Conservation (phyloP, 1,139 yeast species). For the Debaryomycetaceae sp. region DNA sequence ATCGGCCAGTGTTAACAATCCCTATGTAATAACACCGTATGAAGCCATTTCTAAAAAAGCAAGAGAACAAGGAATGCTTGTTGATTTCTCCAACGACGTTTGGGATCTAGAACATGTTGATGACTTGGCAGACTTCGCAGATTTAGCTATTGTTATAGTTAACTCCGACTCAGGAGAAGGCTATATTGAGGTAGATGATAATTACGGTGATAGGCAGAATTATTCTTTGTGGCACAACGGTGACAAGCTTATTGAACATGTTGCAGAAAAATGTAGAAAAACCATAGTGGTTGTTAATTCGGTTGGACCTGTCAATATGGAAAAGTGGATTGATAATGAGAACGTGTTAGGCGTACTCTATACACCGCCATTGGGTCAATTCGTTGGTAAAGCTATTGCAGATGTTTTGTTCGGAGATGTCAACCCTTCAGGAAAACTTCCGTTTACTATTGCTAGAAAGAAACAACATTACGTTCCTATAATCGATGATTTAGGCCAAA, state of each 20-base stretch:
- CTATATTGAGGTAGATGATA: slow-evolving; percentile 53
- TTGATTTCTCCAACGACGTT: slow-evolving; percentile 40
- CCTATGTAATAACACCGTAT: slow-evolving; percentile 53
- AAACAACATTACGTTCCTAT: slow-evolving; percentile 53
- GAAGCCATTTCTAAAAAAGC: slow-evolving; percentile 49
- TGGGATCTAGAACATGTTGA: slow-evolving; percentile 44
- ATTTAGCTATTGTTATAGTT: slow-evolving; percentile 51
- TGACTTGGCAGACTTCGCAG: slow-evolving; percentile 48
- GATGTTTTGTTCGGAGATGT: slow-evolving; percentile 53
- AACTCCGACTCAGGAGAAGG: slow-evolving; percentile 59
- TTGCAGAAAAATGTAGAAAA: slow-evolving; percentile 48
- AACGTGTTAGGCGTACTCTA: slow-evolving; percentile 56
- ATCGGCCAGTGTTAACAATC: slow-evolving; percentile 50
- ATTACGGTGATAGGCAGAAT: slow-evolving; percentile 59
- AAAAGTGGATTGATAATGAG: slow-evolving; percentile 55
- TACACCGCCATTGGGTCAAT: slow-evolving; percentile 60
- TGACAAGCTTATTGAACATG: slow-evolving; percentile 47
- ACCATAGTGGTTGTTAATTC: slow-evolving; percentile 57
- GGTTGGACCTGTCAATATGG: slow-evolving; percentile 60
- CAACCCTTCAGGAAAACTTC: slow-evolving; percentile 61
- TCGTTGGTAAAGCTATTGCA: slow-evolving; percentile 39
- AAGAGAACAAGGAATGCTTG: slow-evolving; percentile 39
- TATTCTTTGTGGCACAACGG: slow-evolving; percentile 60
- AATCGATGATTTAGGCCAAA: slow-evolving; percentile 37
- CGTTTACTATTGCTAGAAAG: slow-evolving; percentile 60